Percentiles rank a stretch among this genome's conserved stretches.
Conservation (phyloP, 192 early-diverging fungal genomes). For the Gryganskiella cystojenkinii region DNA sequence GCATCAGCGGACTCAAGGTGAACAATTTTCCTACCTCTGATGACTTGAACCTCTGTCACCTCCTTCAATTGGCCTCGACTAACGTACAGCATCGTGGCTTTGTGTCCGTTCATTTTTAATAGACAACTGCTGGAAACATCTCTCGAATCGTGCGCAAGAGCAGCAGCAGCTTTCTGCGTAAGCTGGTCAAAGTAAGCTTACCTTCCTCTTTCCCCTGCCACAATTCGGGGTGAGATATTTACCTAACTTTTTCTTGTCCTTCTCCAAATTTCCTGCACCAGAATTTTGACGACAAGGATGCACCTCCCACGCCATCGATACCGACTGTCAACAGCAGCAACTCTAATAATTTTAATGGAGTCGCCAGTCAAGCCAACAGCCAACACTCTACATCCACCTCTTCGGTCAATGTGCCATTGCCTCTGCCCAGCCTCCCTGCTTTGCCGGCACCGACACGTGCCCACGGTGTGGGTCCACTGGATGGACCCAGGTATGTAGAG, state of each 20-base stretch:
- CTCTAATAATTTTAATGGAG: too few species aligned
- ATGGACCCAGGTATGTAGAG: neutral
- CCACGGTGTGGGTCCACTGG: neutral
- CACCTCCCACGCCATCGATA: slow-evolving; percentile 28
- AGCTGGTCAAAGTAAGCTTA: slow-evolving; percentile 27
- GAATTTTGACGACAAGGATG: slow-evolving; percentile 48
- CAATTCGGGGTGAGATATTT: too few species aligned
- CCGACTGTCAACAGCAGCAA: slow-evolving; percentile 8
- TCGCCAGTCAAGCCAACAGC: neutral
- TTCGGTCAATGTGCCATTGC: neutral
- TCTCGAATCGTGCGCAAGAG: slow-evolving; percentile 39
- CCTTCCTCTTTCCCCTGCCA: neutral
- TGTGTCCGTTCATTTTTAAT: neutral
- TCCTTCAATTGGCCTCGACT: too few species aligned
- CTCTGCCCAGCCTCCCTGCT: too few species aligned
- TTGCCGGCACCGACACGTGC: too few species aligned
- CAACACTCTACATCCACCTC: slow-evolving; percentile 3
- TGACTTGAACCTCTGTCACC: too few species aligned
- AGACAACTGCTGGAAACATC: slow-evolving; percentile 38
- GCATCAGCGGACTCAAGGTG: slow-evolving; percentile 43
- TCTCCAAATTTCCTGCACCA: neutral
- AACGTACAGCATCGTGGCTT: too few species aligned
- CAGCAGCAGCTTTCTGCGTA: slow-evolving; percentile 31
- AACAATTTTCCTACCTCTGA: too few species aligned
- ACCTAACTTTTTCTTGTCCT: neutral